Base-by-base conservation (phyloP, 208 protist genomes). In the Acanthamoeba healyi region DNA sequence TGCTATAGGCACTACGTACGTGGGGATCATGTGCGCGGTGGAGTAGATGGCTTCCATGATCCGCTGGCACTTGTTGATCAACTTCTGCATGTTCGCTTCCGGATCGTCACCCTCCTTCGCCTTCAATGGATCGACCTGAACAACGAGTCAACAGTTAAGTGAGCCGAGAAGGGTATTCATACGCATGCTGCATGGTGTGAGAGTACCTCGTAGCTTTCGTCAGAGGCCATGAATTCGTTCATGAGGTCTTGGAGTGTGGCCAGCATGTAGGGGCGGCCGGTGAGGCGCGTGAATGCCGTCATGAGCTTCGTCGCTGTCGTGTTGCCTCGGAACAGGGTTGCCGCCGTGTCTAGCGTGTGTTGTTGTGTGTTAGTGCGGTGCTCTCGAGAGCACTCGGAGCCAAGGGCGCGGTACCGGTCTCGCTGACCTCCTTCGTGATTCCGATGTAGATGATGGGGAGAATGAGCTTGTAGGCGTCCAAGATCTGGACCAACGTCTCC, bases 241-340 rank as follows among this genome's bases (percentile, higher is more conserved):
- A 97, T 88, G 3, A 96, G 46, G 38, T 32, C 58, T 44, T 94
- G 92, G 14, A 97, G 58, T 0, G 79, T 86, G 17, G 56, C 40
- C 0, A 94, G 67, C 32, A 97, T 38, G 29, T 96, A 97, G 24
- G 79, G 58, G 34, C 67, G 42, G 44, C 92, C 88, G 22, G 88
- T 93, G 36, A 96, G 77, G 42, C 46, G 67, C 26, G 95, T 96
- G 61, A 95, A 97, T 5, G 93, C 92, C 32, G 94, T 96, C 94
- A 97, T 96, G 0, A 97, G 56, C 65, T 96, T 96, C 2, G 94
- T 95, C 2, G 96, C 91, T 29, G 94, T 96, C 29, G 63, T 92
- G 46, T 97, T 97, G 36, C 89, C 91, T 63, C 96, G 29, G 42
- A 97, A 97, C 6, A 97, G 42, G 26, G 96, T 97, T 4, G 70